Conservation (phyloP, 2,329 filamentous ascomycete species). For the Venturia nashicola region DNA sequence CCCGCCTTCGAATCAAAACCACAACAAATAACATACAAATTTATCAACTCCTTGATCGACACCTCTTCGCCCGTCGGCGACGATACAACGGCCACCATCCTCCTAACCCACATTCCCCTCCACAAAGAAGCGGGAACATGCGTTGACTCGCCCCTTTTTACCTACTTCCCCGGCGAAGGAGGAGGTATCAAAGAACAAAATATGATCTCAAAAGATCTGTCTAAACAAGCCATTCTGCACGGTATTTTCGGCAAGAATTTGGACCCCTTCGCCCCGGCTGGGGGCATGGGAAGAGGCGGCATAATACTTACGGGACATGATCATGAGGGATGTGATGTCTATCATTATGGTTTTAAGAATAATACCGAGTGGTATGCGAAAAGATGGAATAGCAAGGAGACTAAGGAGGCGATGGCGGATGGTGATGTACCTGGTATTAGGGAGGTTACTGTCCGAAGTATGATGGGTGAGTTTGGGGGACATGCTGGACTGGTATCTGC, state of each 20-base stretch:
- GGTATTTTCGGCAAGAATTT: slow-evolving; percentile 70
- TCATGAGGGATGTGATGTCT: slow-evolving; percentile 84
- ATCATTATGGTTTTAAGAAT: slow-evolving; percentile 44
- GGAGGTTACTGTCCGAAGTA: slow-evolving; percentile 88
- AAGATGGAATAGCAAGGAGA: not conserved
- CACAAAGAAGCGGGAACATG: slow-evolving; percentile 76
- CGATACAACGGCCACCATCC: slow-evolving; percentile 59
- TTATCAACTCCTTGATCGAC: slow-evolving; percentile 57
- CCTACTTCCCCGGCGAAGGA: slow-evolving; percentile 57
- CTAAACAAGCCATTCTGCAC: slow-evolving; percentile 59
- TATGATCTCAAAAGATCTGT: slow-evolving; percentile 63
- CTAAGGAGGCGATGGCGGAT: slow-evolving; percentile 6
- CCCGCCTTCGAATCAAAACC: slow-evolving; percentile 57
- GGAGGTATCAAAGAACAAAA: slow-evolving; percentile 84
- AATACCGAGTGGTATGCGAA: slow-evolving; percentile 14
- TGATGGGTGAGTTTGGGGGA: slow-evolving; percentile 96
- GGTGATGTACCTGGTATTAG: slow-evolving; percentile 50
- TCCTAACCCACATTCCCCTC: slow-evolving; percentile 85
- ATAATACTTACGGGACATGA: slow-evolving; percentile 89
- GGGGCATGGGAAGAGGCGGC: slow-evolving; percentile 57
- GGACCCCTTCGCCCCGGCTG: slow-evolving; percentile 43
- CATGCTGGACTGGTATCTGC: slow-evolving; percentile 78
- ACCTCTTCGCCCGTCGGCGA: slow-evolving; percentile 49
- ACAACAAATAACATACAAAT: slow-evolving; percentile 65
- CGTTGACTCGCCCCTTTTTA: slow-evolving; percentile 71